Evolutionary conservation across 306 rosid genomes (phyloP).

Genomic region (Cotoneaster glaucophyllus): DNA sequence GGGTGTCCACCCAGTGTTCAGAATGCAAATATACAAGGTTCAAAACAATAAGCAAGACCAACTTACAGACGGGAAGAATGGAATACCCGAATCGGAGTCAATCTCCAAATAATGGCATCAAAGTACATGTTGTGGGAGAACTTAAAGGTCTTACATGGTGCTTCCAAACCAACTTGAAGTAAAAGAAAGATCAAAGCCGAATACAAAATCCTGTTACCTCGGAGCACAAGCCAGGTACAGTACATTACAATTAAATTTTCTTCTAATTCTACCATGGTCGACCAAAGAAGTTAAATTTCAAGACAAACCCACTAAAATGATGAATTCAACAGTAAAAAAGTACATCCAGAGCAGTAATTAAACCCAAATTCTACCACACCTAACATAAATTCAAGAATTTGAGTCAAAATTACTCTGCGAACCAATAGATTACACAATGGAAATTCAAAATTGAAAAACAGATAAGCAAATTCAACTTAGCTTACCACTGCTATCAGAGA

Average conservation of each 20-base stretch:
- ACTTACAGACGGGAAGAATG: not conserved
- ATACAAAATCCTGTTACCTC: not conserved
- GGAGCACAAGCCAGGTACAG: not conserved
- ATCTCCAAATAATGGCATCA: not conserved
- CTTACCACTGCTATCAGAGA: constrained; percentile 83
- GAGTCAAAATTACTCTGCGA: constrained; percentile 8
- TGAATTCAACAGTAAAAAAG: not conserved
- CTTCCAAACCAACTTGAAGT: not conserved
- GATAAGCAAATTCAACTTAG: constrained; percentile 1
- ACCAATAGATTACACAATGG: constrained; percentile 2
- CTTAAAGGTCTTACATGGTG: not conserved
- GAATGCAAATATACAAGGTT: not conserved
- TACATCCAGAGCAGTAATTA: not conserved
- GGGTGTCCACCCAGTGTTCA: not conserved
- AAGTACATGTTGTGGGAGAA: not conserved
- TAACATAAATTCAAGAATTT: not conserved
- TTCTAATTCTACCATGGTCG: not conserved
- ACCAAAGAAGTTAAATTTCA: not conserved
- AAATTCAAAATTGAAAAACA: too few relatives aligned
- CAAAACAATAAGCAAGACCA: not conserved
- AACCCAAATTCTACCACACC: not conserved
- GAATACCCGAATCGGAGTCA: not conserved
- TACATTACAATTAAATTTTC: too few relatives aligned
- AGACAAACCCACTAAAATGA: constrained; percentile 10
- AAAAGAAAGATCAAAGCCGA: not conserved